A percentile compares a stretch with the other conserved stretches of the same genome.
Evolutionary conservation across 768 basidiomycete species (phyloP).

Genomic region (Lactarius hatsudake): DNA sequence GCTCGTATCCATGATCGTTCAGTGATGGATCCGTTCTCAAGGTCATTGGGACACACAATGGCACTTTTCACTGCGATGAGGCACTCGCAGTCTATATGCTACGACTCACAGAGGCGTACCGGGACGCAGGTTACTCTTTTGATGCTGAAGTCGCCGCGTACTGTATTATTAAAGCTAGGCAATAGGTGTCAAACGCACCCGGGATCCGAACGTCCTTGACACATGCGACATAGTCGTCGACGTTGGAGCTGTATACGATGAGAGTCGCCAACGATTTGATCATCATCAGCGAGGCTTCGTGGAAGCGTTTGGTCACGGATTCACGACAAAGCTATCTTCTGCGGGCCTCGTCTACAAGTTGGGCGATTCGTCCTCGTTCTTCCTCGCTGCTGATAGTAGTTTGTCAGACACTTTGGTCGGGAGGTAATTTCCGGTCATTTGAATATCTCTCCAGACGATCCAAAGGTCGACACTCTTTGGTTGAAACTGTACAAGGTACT

Average conservation of each 20-base stretch:
- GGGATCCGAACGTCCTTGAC: conserved; percentile 68
- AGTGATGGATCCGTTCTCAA: conserved; percentile 32
- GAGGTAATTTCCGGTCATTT: conserved; percentile 72
- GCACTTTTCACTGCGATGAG: conserved; percentile 97
- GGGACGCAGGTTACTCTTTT: conserved; percentile 58
- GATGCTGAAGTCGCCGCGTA: not conserved
- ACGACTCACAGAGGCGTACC: conserved; percentile 70
- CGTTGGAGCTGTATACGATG: conserved; percentile 91
- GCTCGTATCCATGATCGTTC: not conserved
- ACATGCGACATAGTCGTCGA: conserved; percentile 94
- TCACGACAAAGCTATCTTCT: conserved; percentile 84
- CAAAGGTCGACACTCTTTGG: conserved; percentile 74
- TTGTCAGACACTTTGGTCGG: conserved; percentile 77
- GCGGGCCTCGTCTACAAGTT: conserved; percentile 97
- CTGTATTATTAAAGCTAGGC: not conserved
- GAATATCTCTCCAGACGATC: conserved; percentile 50
- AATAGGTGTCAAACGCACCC: conserved; percentile 59
- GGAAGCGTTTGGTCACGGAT: conserved; percentile 86
- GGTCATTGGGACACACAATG: conserved; percentile 92
- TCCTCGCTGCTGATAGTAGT: not conserved
- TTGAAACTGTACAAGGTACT: conserved; percentile 82
- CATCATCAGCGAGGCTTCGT: conserved; percentile 95
- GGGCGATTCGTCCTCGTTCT: conserved; percentile 27
- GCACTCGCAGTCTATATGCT: conserved; percentile 91
- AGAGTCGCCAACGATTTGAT: conserved; percentile 76